Base-by-base conservation (phyloP, 1,139 yeast genomes). In the Blastobotrys ciferrii region DNA sequence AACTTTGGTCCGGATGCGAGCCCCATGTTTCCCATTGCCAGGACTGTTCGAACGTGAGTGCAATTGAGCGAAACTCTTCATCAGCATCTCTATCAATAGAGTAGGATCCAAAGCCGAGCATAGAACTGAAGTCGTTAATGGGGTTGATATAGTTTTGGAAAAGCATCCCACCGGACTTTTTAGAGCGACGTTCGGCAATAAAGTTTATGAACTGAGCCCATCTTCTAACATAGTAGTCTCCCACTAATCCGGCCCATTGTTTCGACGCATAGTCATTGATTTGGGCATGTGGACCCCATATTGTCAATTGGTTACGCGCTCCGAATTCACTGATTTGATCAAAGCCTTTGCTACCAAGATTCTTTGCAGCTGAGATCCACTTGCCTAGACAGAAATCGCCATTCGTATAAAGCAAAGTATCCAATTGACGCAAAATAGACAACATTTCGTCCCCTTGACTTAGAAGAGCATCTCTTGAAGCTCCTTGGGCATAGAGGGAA, bases 231-330 rank as follows among this genome's bases (percentile, higher is more conserved):
- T 54, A 48, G 42, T 53, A 54, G n/a, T 46, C 42, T 1, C 55
- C 53, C 9, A 54, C 54, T 5, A 54, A 36, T 3, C 57, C 57
- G 6, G 55, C 52, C 57, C 57, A 54, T 14, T 54, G 52, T 42
- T 53, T 50, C 9, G 55, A 49, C 13, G 55, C 53, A 35, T 53
- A 54, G 42, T 51, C 53, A 13, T 32, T 18, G n/a, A 41, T 41
- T 32, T 53, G 48, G 19, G 36, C 35, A n/a, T 46, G 40, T 1
- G 54, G 56, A 15, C 57, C 57, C 57, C 57, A 54, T 35, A 48
- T 23, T 11, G 57, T 51, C 31, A 54, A 37, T 44, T 51, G 50
- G 38, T 54, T 53, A 12, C 57, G 46, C 14, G 57, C 57, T 19
- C 49, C 48, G 46, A 51, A 49, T 40, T 54, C 57, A 23, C 14